Base-by-base conservation (phyloP, 768 basidiomycete species). In the Suillus hirtellus region DNA sequence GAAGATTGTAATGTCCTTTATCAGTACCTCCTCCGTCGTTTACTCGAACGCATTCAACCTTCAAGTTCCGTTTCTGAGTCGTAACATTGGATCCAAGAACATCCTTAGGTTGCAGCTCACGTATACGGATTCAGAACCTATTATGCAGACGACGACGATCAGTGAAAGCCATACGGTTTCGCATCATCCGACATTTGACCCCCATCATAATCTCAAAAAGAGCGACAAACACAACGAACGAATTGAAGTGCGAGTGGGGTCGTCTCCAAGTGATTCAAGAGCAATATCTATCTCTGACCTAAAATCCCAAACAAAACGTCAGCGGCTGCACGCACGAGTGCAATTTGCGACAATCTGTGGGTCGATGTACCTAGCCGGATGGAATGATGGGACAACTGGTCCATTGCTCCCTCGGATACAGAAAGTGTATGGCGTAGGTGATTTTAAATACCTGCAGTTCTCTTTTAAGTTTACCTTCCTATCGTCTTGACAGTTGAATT, bases 321-420 rank as follows among this genome's bases (percentile, higher is more conserved):
- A 61, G 19, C 70, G 63, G 31, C 55, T 43, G 53, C 65, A 65
- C 43, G 68, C 69, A 64, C 56, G 55, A 63, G 72, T 87, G 31
- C 88, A 90, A 64, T 84, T 88, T 63, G 67, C 75, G 19, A 72
- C 86, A 1, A 73, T 87, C 37, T 89, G 86, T 66, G 85, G 79
- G 75, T 75, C 79, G 12, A 59, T 89, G 54, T 87, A 88, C 63
- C 74, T 90, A 4, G 81, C 81, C 15, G 92, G 92, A 17, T 93
- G 90, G 90, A 91, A 89, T 68, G 92, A 92, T 72, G 88, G 86
- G 14, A 82, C 86, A 0, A 84, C 85, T 15, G 92, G 92, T 1
- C 90, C 92, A 1, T 74, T 95, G 21, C 74, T 94, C 5, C 92
- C 90, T 1, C 80, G 86, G 11, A 87, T 94, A 55, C 90, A 90